These are phyloP conservation scores for Solanum piurae DNA, from an alignment of 257 asterid genomes.

Conservation along the genomic window DNA sequence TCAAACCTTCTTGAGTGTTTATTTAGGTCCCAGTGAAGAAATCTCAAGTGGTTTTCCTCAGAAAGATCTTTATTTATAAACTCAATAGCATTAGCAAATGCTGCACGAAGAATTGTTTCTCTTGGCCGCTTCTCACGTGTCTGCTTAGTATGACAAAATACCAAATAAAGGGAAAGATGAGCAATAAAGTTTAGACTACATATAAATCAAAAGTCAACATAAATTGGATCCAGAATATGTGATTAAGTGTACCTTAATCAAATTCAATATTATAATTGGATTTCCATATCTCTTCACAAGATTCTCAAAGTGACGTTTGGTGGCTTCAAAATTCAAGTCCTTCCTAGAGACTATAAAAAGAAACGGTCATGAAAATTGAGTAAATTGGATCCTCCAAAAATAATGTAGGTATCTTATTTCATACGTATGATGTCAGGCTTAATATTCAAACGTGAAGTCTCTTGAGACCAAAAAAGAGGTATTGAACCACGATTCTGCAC, in stretches of 20 bases:
- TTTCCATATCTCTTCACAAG: conserved; percentile 85
- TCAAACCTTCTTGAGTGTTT: conserved; percentile 62
- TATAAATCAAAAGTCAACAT: conserved; percentile 1
- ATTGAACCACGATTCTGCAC: conserved; percentile 94
- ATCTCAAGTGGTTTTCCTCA: conserved; percentile 60
- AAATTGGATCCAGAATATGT: not conserved
- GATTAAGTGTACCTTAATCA: conserved; percentile 62
- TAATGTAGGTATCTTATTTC: conserved; percentile 3
- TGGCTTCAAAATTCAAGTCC: conserved; percentile 69
- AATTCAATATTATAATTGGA: conserved; percentile 79
- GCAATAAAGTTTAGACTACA: not conserved
- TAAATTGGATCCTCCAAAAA: not conserved
- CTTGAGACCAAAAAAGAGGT: conserved; percentile 98
- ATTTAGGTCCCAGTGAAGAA: conserved; percentile 94
- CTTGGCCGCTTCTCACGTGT: conserved; percentile 92
- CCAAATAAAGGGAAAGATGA: not conserved
- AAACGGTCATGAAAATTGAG: conserved; percentile 8
- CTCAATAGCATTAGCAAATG: conserved; percentile 79
- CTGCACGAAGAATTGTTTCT: conserved; percentile 75
- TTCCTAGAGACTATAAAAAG: conserved; percentile 59
- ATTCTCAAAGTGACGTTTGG: conserved; percentile 86
- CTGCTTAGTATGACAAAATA: conserved; percentile 25
- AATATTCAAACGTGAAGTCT: conserved; percentile 70
- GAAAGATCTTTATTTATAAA: conserved; percentile 56
- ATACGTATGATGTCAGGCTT: conserved; percentile 84